Percentiles rank a stretch among this genome's conserved stretches.
Conservation (phyloP, 2,329 filamentous ascomycete species). For the Claviceps sp. region DNA sequence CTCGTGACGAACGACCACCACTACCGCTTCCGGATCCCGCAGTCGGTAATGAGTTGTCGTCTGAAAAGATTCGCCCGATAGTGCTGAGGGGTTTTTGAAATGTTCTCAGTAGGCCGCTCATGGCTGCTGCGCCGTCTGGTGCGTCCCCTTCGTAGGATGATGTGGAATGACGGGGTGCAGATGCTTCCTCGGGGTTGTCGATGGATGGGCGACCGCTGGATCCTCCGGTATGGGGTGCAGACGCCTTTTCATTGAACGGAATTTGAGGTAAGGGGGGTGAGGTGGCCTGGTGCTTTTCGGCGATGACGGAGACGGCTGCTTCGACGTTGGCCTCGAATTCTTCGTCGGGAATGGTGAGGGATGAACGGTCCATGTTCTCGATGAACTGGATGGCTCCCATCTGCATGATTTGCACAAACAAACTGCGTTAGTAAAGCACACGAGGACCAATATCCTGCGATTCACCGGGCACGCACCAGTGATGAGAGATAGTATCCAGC, state of each 20-base stretch:
- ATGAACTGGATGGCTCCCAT: constrained; percentile 95
- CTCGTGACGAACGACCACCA: constrained; percentile 22
- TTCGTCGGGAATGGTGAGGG: constrained; percentile 81
- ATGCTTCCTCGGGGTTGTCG: constrained; percentile 21
- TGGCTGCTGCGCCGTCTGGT: constrained; percentile 66
- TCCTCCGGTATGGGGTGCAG: constrained; percentile 11
- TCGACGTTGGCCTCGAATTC: constrained; percentile 97
- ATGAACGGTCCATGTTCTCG: constrained; percentile 89
- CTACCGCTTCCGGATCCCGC: constrained; percentile 18
- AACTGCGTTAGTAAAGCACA: background rate
- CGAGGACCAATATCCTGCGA: too few relatives aligned
- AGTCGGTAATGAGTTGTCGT: constrained; percentile 34
- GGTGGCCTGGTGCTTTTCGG: constrained; percentile 62
- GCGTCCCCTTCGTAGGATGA: constrained; percentile 41
- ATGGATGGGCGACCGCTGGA: constrained; percentile 27
- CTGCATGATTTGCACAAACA: constrained; percentile 20
- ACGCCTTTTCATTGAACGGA: constrained; percentile 31
- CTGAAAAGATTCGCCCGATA: constrained; percentile 90
- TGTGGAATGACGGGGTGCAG: constrained; percentile 36
- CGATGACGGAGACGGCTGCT: constrained; percentile 86
- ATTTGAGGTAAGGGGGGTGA: constrained; percentile 31
- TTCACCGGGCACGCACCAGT: constrained; percentile 35
- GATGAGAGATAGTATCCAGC: constrained; percentile 97
- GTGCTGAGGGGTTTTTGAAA: constrained; percentile 85
- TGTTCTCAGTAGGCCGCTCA: constrained; percentile 72